phyloP scores from a whole-genome alignment of 306 rosid species.

The Malus sylvestris region DNA sequence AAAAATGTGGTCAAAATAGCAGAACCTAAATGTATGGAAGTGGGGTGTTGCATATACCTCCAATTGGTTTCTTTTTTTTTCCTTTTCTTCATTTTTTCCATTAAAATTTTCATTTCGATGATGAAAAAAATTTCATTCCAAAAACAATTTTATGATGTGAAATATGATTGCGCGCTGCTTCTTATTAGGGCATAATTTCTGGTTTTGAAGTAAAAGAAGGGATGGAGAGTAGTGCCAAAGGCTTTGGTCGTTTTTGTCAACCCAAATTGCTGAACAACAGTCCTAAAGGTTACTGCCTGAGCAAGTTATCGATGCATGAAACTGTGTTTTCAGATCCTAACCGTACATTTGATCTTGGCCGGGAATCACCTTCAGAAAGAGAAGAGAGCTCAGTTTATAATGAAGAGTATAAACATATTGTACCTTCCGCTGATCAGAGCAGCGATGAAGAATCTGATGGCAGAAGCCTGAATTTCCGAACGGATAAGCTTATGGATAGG shows the following conservation, averaged over 20 bases:
- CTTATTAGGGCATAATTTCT: conserved; percentile 16
- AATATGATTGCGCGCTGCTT: not conserved
- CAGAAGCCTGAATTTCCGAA: too few relatives aligned
- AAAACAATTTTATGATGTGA: not conserved
- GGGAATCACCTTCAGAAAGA: conserved; percentile 21
- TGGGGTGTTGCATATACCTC: too few relatives aligned
- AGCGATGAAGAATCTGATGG: conserved; percentile 2
- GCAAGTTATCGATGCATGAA: conserved; percentile 18
- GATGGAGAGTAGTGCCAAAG: conserved; percentile 34
- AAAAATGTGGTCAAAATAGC: too few relatives aligned
- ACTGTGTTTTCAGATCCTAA: too few relatives aligned
- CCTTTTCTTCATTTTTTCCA: too few relatives aligned
- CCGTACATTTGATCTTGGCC: not conserved
- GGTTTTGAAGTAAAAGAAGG: conserved; percentile 38
- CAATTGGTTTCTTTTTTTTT: too few relatives aligned
- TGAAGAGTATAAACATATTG: conserved; percentile 22
- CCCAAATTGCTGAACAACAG: conserved; percentile 12
- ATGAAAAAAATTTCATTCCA: too few relatives aligned
- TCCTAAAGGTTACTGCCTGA: conserved; percentile 27
- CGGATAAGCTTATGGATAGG: conserved; percentile 5
- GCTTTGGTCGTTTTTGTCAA: conserved; percentile 16
- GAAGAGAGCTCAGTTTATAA: conserved; percentile 33
- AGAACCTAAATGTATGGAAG: too few relatives aligned
- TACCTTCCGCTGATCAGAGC: conserved; percentile 13
- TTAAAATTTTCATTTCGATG: too few relatives aligned